Base-by-base conservation (phyloP, 2,329 filamentous ascomycete species). In the Aspergillus phoenicis region DNA sequence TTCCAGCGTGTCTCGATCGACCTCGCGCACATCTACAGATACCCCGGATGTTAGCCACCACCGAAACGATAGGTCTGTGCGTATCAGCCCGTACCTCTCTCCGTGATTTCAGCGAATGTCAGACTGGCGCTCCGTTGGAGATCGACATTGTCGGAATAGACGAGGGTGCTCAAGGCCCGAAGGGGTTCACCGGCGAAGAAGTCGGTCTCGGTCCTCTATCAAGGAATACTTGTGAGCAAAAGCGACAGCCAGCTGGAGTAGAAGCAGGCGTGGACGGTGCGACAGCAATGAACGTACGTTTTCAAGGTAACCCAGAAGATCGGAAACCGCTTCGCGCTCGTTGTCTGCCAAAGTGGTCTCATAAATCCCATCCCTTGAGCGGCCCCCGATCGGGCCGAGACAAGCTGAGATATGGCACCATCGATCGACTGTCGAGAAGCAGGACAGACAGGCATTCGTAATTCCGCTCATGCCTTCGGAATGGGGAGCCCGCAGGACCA, bases 81-180 rank as follows among this genome's bases (percentile, higher is more conserved):
- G 48, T 39, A 13, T 39, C 47, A 55, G 48, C 68, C 26, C 76
- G 57, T 68, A 97, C 95, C 94, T 91, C 94, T 83, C 80, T 99
- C 95, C 41, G 95, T 99, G 69, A 99, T 99, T 78, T 99, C 95
- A 62, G 95, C 95, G 83, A 99, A 99, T 2, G 95, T 99, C 77
- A 99, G 86, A 77, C 94, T 98, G 57, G 95, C 95, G 80, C 95
- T 98, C 67, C 95, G 87, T 81, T 99, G 95, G 57, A 99, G 85
- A 77, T 99, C 95, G 75, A 99, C 93, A 81, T 99, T 99, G 78
- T 98, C 93, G 60, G 95, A 99, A 77, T 97, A 99, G 60, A 99
- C 95, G 26, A 99, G 86, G 11, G 94, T 99, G 79, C 92, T 97
- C 60, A 99, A 82, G 49, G 95, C 94, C 78, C 91, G 90, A 60